Conservation (phyloP, 2,329 filamentous ascomycete genomes). For the Tothia fuscella region DNA sequence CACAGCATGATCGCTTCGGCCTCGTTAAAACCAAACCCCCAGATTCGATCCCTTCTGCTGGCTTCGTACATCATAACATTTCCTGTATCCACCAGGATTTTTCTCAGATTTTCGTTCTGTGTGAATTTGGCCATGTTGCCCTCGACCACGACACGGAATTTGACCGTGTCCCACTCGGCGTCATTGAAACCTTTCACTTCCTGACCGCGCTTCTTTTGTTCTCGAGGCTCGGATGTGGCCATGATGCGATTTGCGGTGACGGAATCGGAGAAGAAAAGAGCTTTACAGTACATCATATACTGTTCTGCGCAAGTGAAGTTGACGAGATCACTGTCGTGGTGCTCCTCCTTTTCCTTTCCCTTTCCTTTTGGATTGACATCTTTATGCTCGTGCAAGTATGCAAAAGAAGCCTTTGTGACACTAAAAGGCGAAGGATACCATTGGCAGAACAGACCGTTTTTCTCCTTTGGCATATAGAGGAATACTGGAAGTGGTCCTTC, state of each 20-base stretch:
- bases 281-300: constrained; percentile 34
- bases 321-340: not conserved
- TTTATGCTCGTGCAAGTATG: not conserved
- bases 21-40: constrained; percentile 4
- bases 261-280: constrained; percentile 24
- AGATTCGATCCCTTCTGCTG: not conserved
- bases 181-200: constrained; percentile 18
- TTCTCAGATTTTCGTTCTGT: not conserved
- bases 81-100: not conserved
- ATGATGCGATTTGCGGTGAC: constrained; percentile 17
- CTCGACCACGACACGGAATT: not conserved
- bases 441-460: constrained; percentile 40
- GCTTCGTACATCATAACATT: not conserved
- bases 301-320: constrained; percentile 27
- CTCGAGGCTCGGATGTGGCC: constrained; percentile 16
- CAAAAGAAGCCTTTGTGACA: constrained; percentile 20
- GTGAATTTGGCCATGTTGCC: constrained; percentile 1
- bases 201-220: constrained; percentile 21
- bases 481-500: too few species aligned
- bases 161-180: constrained; percentile 16
- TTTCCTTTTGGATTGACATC: not conserved
- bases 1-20: not conserved
- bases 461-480: constrained; percentile 23
- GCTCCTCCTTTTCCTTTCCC: too few species aligned
- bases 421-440: constrained; percentile 39